phyloP scores from a whole-genome alignment of 192 early-diverging fungal species.

The Coemansia sp. region DNA sequence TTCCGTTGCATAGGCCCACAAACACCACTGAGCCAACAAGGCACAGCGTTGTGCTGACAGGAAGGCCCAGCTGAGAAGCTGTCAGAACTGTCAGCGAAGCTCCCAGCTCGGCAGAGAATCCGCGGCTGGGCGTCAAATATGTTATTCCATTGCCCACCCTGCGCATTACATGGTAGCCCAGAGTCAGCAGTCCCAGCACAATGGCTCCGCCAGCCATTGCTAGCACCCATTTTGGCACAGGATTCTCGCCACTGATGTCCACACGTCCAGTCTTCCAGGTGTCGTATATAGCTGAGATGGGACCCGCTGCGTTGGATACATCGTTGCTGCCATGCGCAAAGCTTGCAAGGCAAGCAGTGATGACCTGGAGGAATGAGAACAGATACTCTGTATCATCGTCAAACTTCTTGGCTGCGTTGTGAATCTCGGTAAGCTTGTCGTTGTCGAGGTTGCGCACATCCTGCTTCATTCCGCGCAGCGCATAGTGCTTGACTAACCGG shows the following conservation, averaged over 20 bases:
- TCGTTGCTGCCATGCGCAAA: conserved; percentile 87
- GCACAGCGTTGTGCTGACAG: conserved; percentile 84
- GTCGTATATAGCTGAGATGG: conserved; percentile 70
- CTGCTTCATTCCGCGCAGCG: conserved; percentile 50
- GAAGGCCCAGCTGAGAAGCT: conserved; percentile 73
- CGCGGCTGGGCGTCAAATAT: conserved; percentile 76
- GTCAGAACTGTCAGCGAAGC: conserved; percentile 76
- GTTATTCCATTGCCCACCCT: conserved; percentile 81
- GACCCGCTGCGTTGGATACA: conserved; percentile 83
- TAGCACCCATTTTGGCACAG: conserved; percentile 75
- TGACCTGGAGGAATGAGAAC: conserved; percentile 79
- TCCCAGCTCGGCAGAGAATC: conserved; percentile 77
- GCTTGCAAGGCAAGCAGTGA: conserved; percentile 78
- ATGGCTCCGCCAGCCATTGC: conserved; percentile 72
- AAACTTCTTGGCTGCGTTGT: conserved; percentile 65
- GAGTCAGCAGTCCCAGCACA: conserved; percentile 72
- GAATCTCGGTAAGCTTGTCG: conserved; percentile 53
- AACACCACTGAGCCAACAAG: conserved; percentile 73
- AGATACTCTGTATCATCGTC: conserved; percentile 75
- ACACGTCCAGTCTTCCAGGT: conserved; percentile 62
- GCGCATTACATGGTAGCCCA: conserved; percentile 76
- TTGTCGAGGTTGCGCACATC: conserved; percentile 58
- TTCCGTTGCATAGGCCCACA: conserved; percentile 74
- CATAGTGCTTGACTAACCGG: conserved; percentile 18
- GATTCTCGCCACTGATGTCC: conserved; percentile 54